These are phyloP conservation scores for Chloris gayana DNA, from an alignment of 176 grass and related monocot genomes.

Conservation along the genomic window DNA sequence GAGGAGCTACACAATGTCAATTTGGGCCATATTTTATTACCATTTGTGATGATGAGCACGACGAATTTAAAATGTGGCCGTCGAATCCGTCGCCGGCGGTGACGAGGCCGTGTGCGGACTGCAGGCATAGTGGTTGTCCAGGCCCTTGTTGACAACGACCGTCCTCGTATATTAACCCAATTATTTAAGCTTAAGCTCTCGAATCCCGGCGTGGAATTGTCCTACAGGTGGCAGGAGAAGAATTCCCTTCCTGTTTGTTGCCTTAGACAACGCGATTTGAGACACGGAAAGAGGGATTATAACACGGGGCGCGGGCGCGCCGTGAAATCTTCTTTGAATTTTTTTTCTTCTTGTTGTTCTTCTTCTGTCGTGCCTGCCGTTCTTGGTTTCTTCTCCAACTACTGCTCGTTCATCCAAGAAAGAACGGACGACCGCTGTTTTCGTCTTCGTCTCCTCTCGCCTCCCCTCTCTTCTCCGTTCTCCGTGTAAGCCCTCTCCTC, in stretches of 20 bases:
- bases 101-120: conserved; percentile 31
- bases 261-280: conserved; percentile 16
- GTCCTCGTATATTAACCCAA: not conserved
- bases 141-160: conserved; percentile 45
- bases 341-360: not conserved
- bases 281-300: conserved; percentile 12
- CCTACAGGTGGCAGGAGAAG: conserved; percentile 35
- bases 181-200: conserved; percentile 17
- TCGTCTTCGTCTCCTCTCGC: conserved; percentile 15
- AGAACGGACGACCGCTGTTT: conserved; percentile 46
- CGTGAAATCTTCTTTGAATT: conserved; percentile 20
- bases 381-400: conserved; percentile 52
- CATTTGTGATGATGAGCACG: conserved; percentile 42
- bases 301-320: conserved; percentile 2
- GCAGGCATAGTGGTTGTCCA: conserved; percentile 37
- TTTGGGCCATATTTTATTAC: conserved; percentile 4
- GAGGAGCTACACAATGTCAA: conserved; percentile 16
- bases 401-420: conserved; percentile 38
- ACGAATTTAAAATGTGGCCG: conserved; percentile 24
- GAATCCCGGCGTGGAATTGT: conserved; percentile 42
- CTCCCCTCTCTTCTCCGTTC: conserved; percentile 19
- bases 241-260: conserved; percentile 25
- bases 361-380: conserved; percentile 26
- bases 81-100: conserved; percentile 48
- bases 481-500: conserved; percentile 32